Evolutionary conservation across 192 early-diverging fungal species (phyloP).

Genomic region (Umbelopsis vinacea): DNA sequence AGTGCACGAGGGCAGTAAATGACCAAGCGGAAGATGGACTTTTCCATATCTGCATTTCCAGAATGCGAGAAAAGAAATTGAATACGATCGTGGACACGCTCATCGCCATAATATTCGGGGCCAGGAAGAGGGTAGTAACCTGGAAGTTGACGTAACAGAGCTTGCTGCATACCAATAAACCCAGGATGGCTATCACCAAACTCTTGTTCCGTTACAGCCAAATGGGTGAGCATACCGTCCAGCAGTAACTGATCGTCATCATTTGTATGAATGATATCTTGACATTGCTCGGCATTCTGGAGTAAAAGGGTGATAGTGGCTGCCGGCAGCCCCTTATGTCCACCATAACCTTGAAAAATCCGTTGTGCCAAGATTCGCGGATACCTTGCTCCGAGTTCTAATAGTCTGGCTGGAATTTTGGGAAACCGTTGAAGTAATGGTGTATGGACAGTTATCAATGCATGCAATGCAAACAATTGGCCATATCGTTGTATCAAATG

Average conservation of each 20-base stretch:
- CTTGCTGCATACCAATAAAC: slow-evolving; percentile 23
- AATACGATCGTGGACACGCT: slow-evolving; percentile 6
- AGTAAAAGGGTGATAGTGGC: neutral
- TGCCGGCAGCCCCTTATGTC: neutral
- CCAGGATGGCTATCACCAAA: slow-evolving; percentile 18
- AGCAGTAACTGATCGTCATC: slow-evolving; percentile 10
- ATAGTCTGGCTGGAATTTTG: neutral
- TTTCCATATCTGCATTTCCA: slow-evolving; percentile 14
- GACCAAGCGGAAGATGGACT: neutral
- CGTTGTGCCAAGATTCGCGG: neutral
- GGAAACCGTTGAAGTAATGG: neutral
- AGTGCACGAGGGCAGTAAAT: slow-evolving; percentile 3
- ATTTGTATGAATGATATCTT: slow-evolving; percentile 1
- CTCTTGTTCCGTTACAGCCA: slow-evolving; percentile 12
- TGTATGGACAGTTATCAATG: neutral
- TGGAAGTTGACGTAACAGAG: slow-evolving; percentile 3
- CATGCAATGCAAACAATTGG: neutral
- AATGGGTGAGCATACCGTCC: slow-evolving; percentile 17
- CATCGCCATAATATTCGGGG: neutral
- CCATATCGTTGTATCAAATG: slow-evolving; percentile 21
- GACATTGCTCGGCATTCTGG: neutral
- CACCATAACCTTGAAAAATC: slow-evolving; percentile 1
- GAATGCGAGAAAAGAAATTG: slow-evolving; percentile 2
- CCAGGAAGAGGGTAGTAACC: slow-evolving; percentile 4
- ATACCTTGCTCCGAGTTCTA: slow-evolving; percentile 13